Percentiles rank a stretch among this genome's conserved stretches.
Conservation (phyloP, 345 rosid species). For the Salix udensis region DNA sequence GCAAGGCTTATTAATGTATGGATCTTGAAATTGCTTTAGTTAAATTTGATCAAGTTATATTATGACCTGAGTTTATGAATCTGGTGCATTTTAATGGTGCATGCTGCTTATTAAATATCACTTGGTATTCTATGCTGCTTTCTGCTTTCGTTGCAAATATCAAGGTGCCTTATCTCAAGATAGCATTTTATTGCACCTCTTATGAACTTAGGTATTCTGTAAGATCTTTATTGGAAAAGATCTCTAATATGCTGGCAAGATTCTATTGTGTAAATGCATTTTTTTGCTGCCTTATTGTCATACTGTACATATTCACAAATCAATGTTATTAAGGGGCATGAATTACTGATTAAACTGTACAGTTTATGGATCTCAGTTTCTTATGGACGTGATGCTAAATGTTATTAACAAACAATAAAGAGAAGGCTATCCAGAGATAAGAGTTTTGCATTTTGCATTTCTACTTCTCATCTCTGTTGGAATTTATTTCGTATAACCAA, state of each 20-base stretch:
- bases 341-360: background rate
- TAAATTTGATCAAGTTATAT: conserved; percentile 3
- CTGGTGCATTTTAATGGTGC: background rate
- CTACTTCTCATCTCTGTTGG: too few species aligned
- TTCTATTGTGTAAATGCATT: background rate
- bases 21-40: conserved; percentile 7
- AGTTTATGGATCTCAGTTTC: background rate
- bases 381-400: background rate
- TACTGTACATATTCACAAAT: background rate
- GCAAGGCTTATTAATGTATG: conserved; percentile 82
- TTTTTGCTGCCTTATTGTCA: background rate
- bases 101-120: background rate
- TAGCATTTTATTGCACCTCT: too few species aligned
- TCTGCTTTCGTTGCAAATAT: background rate
- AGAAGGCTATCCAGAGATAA: too few species aligned
- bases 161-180: background rate
- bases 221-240: too few species aligned
- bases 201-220: too few species aligned
- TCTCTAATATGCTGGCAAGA: too few species aligned
- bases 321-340: background rate
- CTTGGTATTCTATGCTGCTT: background rate
- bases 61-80: background rate
- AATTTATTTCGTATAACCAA: too few species aligned
- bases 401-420: too few species aligned
- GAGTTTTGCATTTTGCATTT: too few species aligned